These are phyloP conservation scores for Cryomyces minteri DNA, from an alignment of 495 filamentous ascomycete species.

Conservation along the genomic window DNA sequence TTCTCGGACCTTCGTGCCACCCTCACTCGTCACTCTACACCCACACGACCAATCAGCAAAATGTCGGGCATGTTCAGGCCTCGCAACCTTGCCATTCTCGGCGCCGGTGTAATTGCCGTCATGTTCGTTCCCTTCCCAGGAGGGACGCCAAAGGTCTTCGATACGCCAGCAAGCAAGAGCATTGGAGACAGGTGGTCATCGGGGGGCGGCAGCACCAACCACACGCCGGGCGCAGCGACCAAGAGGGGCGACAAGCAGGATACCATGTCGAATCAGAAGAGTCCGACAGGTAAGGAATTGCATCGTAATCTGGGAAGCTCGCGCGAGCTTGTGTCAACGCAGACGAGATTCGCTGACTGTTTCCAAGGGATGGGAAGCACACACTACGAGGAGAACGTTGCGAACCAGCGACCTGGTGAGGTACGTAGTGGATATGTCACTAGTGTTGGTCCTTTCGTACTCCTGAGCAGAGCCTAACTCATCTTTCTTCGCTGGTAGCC, in stretches of 20 bases:
- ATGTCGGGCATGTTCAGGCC: background rate
- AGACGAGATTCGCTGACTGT: background rate
- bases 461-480: background rate
- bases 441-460: background rate
- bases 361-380: background rate
- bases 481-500: background rate
- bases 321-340: background rate
- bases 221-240: slow-evolving; percentile 12
- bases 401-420: slow-evolving; percentile 4
- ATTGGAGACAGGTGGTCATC: slow-evolving; percentile 13
- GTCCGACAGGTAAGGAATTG: background rate
- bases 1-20: too few species aligned
- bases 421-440: background rate
- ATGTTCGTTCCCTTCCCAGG: background rate
- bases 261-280: background rate
- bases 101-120: background rate
- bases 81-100: background rate
- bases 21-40: too few species aligned
- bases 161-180: slow-evolving; percentile 12
- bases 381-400: slow-evolving; percentile 1
- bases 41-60: too few species aligned
- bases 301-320: background rate
- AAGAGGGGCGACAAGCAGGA: slow-evolving; percentile 4
- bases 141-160: slow-evolving; percentile 5
- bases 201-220: slow-evolving; percentile 12